phyloP scores from a whole-genome alignment of 495 filamentous ascomycete species.

The Wilcoxina mikolae region DNA sequence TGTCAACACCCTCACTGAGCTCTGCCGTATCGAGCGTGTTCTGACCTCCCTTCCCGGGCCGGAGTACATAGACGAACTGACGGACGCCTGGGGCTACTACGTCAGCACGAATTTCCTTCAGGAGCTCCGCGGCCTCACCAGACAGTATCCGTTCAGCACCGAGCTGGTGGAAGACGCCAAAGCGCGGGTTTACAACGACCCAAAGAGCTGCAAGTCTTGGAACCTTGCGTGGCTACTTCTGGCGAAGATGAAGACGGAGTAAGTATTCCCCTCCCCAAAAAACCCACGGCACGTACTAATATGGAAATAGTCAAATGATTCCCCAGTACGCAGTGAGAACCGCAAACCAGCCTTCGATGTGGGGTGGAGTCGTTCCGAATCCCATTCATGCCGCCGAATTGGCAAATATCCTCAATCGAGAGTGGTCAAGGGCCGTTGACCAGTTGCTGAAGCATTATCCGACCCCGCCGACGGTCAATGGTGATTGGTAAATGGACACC shows the following conservation, averaged over 20 bases:
- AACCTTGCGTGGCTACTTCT: constrained; percentile 65
- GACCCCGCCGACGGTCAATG: constrained; percentile 35
- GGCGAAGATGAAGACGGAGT: constrained; percentile 52
- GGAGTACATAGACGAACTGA: constrained; percentile 38
- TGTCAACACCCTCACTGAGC: constrained; percentile 58
- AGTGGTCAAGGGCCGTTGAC: constrained; percentile 51
- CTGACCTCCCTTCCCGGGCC: constrained; percentile 37
- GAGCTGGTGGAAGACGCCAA: constrained; percentile 55
- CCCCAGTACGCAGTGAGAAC: constrained; percentile 44
- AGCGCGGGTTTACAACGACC: constrained; percentile 47
- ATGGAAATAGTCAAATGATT: constrained; percentile 39
- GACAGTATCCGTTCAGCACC: constrained; percentile 57
- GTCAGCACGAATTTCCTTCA: constrained; percentile 57
- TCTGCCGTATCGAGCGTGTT: constrained; percentile 57
- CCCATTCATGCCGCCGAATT: constrained; percentile 43
- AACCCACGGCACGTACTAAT: not conserved
- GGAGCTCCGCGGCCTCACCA: constrained; percentile 53
- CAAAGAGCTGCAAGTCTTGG: constrained; percentile 53
- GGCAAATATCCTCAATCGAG: constrained; percentile 45
- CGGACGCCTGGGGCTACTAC: constrained; percentile 56
- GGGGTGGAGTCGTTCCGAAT: constrained; percentile 47
- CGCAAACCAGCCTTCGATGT: constrained; percentile 54
- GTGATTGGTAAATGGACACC: constrained; percentile 16
- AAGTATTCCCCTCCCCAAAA: constrained; percentile 27
- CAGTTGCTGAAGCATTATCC: constrained; percentile 60